phyloP scores from a whole-genome alignment of 2,329 filamentous ascomycete species.

The Arthrinium puccinioides region DNA sequence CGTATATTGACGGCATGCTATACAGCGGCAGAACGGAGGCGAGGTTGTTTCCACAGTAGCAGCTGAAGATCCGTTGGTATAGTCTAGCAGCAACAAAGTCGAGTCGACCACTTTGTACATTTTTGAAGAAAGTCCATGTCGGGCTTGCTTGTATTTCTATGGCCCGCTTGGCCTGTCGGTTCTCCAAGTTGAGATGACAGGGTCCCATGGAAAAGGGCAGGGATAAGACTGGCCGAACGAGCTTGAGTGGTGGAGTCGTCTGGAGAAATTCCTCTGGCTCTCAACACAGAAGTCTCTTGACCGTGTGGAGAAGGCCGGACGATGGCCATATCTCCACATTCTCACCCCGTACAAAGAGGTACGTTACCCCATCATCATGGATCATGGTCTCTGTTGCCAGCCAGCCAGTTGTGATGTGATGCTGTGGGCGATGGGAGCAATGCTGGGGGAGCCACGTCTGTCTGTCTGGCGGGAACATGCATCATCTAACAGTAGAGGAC shows the following conservation, averaged over 20 bases:
- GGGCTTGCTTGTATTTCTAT: conserved; percentile 7
- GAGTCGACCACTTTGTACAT: conserved; percentile 2
- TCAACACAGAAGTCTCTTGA: no score
- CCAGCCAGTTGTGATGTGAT: no score
- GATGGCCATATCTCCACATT: no score
- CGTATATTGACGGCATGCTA: conserved; percentile 35
- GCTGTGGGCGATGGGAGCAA: no score
- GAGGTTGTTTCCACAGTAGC: not conserved
- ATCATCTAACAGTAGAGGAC: no score
- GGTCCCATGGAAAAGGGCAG: not conserved
- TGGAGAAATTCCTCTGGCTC: no score
- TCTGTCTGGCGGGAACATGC: no score
- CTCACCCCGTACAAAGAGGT: no score
- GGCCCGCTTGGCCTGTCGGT: conserved; percentile 3
- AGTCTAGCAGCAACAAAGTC: conserved; percentile 2
- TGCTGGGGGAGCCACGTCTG: no score
- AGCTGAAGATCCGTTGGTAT: not conserved
- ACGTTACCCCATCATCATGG: no score
- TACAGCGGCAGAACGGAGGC: conserved; percentile 28
- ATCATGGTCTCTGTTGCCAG: no score
- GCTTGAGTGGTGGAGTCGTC: not conserved
- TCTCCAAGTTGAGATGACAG: not conserved
- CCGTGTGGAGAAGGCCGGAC: no score
- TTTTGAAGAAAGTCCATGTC: conserved; percentile 2
- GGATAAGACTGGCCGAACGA: not conserved